Evolutionary conservation across 148 eudicot species (phyloP), one percentile per base, ranked within the genome.

Genomic region (Silene latifolia): DNA sequence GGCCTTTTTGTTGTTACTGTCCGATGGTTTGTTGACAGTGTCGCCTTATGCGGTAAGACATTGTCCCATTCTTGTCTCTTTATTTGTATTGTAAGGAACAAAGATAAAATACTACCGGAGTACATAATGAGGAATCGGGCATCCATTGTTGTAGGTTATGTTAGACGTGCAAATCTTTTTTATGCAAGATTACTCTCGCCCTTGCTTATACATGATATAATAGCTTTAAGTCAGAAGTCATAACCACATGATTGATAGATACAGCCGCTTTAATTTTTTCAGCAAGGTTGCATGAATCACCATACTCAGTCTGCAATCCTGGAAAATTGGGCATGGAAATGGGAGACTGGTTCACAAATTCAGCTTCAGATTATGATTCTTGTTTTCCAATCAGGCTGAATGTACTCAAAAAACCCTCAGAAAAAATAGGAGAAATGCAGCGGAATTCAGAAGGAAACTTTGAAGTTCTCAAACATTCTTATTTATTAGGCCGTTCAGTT

Each of bases 11-110:
- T 91, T 57, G 97, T 94, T 68, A 86, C 90, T 73, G 78, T 94
- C 35, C 87, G 87, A 44, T 94, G 98, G 98, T 91, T 94, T 81
- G 83, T 90, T 74, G 97, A 87, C 73, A 82, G 90, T 39, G 83
- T 87, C 60, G n/a, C 79, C 81, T 81, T 76, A 69, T 85, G 83
- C 62, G 91, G 96, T 89, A 85, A 80, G 79, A 71, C 74, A n/a
- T 57, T 29, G 29, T 11, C 44, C 32, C 59, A 20, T 53, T 59
- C 32, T 63, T 8, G 17, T 62, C 53, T 66, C 54, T 20, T 15
- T 12, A 23, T 71, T 1, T 62, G 9, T 7, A 39, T 39, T 39
- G n/a, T n/a, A n/a, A n/a, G n/a, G n/a, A n/a, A n/a, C n/a, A n/a
- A n/a, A n/a, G n/a, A n/a, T n/a, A n/a, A n/a, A 32, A 32, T 32